Evolutionary conservation across 2,329 filamentous ascomycete species (phyloP), one percentile per base, ranked within the genome.

Genomic region (Colletotrichum gloeosporioides): DNA sequence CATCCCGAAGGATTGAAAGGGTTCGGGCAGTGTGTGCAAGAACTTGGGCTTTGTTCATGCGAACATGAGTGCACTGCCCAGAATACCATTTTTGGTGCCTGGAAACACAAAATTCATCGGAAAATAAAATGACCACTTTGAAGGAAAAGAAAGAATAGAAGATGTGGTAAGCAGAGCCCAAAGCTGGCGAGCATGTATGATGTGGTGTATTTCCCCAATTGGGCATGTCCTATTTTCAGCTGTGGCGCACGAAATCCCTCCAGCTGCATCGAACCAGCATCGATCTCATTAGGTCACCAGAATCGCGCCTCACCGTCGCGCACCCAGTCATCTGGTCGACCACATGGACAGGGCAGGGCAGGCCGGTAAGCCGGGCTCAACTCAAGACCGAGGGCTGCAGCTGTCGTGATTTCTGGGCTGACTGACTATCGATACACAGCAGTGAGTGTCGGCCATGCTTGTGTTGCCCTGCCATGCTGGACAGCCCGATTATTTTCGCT

Each of bases 221-320:
- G 29, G 65, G 12, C 13, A 29, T n/a, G 62, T 18, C 55, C 74
- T 65, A 55, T 61, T 53, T 69, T 73, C 59, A 74, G 70, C 59
- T 32, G 70, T 74, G 70, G 74, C 74, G 64, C 70, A 73, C 31
- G 27, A 4, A 69, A 25, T 44, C 22, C 57, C 27, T 61, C 57
- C 57, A 31, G 59, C 59, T 22, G 59, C 59, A 63, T 63, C 59
- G 13, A 22, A 31, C 32, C 29, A 31, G 59, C 18, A 25, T 63
- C 29, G 32, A 13, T 22, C 18, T 13, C 18, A 22, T 18, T 62
- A 32, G 22, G 16, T 18, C 7, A 5, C 39, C 15, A 22, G 15
- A 1, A n/a, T 25, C 31, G 36, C 15, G 22, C n/a, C 29, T 34
- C 5, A 12, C 27, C 63, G n/a, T 39, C 29, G 36, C 27, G 22